These are phyloP conservation scores for Fusarium chaquense DNA, from an alignment of 2,329 filamentous ascomycete genomes.

Conservation along the genomic window DNA sequence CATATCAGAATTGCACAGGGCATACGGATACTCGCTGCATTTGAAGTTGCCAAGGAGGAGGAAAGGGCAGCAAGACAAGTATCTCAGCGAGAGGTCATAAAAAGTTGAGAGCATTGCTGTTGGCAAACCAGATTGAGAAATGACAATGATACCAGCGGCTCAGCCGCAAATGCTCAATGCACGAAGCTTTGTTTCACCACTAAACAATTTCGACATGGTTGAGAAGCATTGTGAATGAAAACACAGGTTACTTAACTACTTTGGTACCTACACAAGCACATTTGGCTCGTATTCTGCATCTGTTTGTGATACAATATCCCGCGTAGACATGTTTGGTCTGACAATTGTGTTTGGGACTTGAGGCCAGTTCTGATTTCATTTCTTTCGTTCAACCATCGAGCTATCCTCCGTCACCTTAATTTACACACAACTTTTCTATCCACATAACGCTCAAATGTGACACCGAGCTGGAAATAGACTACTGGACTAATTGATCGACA, in stretches of 20 bases:
- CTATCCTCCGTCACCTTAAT: neutral
- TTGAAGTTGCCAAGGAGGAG: neutral
- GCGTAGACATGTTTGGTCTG: neutral
- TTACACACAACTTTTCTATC: neutral
- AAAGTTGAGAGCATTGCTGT: conserved; percentile 44
- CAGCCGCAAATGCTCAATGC: conserved; percentile 39
- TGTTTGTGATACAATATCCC: neutral
- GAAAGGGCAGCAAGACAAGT: conserved; percentile 14
- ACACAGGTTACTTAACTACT: neutral
- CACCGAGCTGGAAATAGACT: no score
- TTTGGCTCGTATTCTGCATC: neutral
- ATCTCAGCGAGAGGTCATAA: conserved; percentile 24
- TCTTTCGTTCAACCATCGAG: neutral
- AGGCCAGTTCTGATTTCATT: neutral
- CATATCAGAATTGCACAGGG: conserved; percentile 18
- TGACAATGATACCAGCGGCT: conserved; percentile 44
- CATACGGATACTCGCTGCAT: conserved; percentile 32
- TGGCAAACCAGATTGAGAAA: conserved; percentile 43
- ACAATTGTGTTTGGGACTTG: neutral
- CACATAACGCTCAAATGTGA: neutral
- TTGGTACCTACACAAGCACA: neutral
- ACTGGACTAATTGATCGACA: neutral
- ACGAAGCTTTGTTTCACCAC: conserved; percentile 6
- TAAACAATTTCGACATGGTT: neutral
- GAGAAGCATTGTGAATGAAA: neutral